Evolutionary conservation across 23 red algal genomes (phyloP), one percentile per base, ranked within the genome.

Genomic region (Gracilaria vermiculophylla): DNA sequence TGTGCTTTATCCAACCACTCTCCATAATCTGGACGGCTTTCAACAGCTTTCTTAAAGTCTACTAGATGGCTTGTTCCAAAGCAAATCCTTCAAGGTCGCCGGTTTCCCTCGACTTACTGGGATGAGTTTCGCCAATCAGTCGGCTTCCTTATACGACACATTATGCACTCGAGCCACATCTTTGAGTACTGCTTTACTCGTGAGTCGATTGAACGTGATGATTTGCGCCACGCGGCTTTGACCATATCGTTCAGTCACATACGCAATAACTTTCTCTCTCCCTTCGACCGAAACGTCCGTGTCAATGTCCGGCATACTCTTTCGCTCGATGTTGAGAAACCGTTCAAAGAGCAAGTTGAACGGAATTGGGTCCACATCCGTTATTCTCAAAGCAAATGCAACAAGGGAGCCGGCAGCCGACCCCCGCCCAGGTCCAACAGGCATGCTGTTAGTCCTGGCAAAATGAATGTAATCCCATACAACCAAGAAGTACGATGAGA

Each of bases 291-390:
- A 91, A 82, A 98, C 92, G 74, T 98, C 96, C 2, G 93, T 95
- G 69, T 98, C 96, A 76, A 95, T 95, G 62, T 98, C 96, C 2
- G 96, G 96, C 86, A 98, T 91, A 49, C 91, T 94, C 60, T 43
- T 83, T 65, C 96, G 83, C 57, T 98, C 96, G 19, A 89, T 89
- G 52, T 95, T 98, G 24, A 98, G 77, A 91, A 98, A 98, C 10
- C 96, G 80, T 69, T 98, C 96, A 64, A 98, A 98, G 37, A 98
- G 80, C 27, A 98, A 81, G 60, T 89, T 91, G 70, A 95, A 90
- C 37, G 49, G 45, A 60, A 98, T 91, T 23, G 96, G 96, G 74
- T 98, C 96, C 33, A 98, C 88, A 76, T 95, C 87, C 23, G 96
- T 98, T 31, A 98, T 98, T 33, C 70, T 37, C 24, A 98, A 78